Base-by-base conservation (phyloP, 345 rosid genomes). In the Erysimum cheiranthoides region DNA sequence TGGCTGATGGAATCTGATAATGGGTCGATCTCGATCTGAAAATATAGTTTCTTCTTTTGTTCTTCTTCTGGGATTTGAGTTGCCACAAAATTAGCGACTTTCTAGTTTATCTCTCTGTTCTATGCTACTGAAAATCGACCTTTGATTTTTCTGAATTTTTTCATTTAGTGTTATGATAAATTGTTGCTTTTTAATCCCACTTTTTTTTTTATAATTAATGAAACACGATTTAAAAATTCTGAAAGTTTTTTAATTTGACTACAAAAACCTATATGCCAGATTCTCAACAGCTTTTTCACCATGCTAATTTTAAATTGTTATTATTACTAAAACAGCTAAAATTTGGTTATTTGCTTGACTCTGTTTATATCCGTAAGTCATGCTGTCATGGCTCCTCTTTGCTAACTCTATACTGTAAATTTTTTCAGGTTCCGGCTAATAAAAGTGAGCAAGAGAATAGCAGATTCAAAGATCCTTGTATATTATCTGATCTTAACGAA, bases 401-500 rank as follows among this genome's bases (percentile, higher is more conserved):
- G 50, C 66, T n/a, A 12, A 4, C 2, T 49, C 25, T 52, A 61
- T 51, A 2, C 17, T 21, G 25, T 21, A 21, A 51, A 68, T 50
- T 6, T 0, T 4, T 53, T 16, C 66, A 77, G 76, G 71, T 65
- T 52, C 5, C 10, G 0, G 63, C 9, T 34, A 12, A 52, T 30
- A 42, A 51, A n/a, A 56, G 0, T 10, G 74, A 69, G 10, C 52
- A 67, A 39, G 62, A 59, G 40, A 34, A 8, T 21, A 35, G 14
- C 59, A 70, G 66, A 77, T 54, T 64, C 67, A 64, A 71, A 46
- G 54, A 50, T 64, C 61, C 71, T 56, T 57, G 40, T 50, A 36
- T 62, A 16, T 58, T 80, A 74, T 54, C 81, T 1, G 83, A 57
- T 61, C 73, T 40, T 25, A 75, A 71, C 51, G 78, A 82, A 56